Evolutionary conservation across 768 basidiomycete species (phyloP).

Genomic region (Phanerodontia chrysosporium): DNA sequence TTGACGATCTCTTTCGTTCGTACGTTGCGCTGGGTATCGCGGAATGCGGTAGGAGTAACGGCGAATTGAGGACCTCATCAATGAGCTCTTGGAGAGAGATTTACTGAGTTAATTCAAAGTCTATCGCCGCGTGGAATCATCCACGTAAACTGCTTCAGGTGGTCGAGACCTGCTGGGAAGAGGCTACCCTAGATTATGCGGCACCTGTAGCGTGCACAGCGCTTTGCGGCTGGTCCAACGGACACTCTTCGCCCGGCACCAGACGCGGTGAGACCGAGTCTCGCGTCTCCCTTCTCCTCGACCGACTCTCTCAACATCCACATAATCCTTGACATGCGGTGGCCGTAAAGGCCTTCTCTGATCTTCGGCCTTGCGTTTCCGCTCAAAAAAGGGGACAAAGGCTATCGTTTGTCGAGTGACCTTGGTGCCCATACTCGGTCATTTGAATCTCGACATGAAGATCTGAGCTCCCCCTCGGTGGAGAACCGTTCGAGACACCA

Average conservation of each 20-base stretch:
- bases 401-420: conserved; percentile 19
- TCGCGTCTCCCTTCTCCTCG: neutral
- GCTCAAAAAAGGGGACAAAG: conserved; percentile 26
- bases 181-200: neutral
- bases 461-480: conserved; percentile 8
- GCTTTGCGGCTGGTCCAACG: neutral
- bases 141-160: neutral
- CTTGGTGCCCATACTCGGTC: conserved; percentile 8
- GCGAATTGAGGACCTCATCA: neutral
- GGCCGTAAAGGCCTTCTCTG: conserved; percentile 13
- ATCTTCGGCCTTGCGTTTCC: conserved; percentile 18
- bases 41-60: neutral
- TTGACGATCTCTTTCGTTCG: neutral
- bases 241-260: neutral
- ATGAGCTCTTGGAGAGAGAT: neutral
- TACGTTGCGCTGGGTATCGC: neutral
- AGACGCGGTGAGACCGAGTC: conserved; percentile 9
- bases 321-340: neutral
- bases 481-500: conserved; percentile 13
- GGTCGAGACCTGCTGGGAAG: conserved; percentile 5
- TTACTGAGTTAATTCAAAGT: conserved; percentile 8
- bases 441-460: conserved; percentile 11
- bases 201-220: neutral
- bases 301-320: conserved; percentile 3
- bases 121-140: conserved; percentile 12